Percentiles rank a stretch among this genome's conserved stretches.
phyloP scores from a whole-genome alignment of 2,329 filamentous ascomycete species.

The Zymoseptoria ardabiliae region DNA sequence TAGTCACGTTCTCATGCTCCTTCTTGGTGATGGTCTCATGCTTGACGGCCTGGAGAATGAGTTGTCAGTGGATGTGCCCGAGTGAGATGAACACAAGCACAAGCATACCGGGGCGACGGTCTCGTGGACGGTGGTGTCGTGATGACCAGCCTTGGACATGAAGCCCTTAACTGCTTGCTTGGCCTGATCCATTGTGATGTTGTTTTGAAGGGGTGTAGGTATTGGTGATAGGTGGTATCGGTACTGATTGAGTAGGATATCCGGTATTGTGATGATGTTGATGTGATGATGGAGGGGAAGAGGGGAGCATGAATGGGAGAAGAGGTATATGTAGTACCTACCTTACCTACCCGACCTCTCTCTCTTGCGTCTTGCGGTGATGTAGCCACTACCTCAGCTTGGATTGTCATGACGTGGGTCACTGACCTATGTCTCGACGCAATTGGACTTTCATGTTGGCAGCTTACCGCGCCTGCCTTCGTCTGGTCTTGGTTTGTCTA shows the following conservation, averaged over 20 bases:
- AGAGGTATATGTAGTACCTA: background rate
- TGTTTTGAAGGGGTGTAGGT: slow-evolving; percentile 9
- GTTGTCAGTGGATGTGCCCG: background rate
- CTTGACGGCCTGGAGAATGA: slow-evolving; percentile 33
- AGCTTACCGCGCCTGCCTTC: background rate
- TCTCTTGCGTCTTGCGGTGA: background rate
- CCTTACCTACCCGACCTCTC: background rate
- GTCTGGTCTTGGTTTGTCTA: background rate
- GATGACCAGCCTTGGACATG: slow-evolving; percentile 48
- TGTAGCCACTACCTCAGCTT: background rate
- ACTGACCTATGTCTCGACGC: background rate
- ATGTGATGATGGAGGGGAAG: background rate
- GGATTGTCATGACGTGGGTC: background rate
- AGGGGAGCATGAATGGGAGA: background rate
- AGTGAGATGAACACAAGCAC: slow-evolving; percentile 42
- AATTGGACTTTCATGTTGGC: background rate
- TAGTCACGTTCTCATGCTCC: slow-evolving; percentile 53
- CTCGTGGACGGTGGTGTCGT: slow-evolving; percentile 65
- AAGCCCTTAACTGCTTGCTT: slow-evolving; percentile 52
- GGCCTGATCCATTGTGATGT: slow-evolving; percentile 53
- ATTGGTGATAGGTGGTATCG: background rate
- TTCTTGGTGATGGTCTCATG: slow-evolving; percentile 35
- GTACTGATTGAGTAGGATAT: background rate
- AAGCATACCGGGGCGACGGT: slow-evolving; percentile 44
- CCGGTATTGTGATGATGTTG: background rate